Evolutionary conservation across 495 filamentous ascomycete genomes (phyloP).

Genomic region (Cercophora sp.): DNA sequence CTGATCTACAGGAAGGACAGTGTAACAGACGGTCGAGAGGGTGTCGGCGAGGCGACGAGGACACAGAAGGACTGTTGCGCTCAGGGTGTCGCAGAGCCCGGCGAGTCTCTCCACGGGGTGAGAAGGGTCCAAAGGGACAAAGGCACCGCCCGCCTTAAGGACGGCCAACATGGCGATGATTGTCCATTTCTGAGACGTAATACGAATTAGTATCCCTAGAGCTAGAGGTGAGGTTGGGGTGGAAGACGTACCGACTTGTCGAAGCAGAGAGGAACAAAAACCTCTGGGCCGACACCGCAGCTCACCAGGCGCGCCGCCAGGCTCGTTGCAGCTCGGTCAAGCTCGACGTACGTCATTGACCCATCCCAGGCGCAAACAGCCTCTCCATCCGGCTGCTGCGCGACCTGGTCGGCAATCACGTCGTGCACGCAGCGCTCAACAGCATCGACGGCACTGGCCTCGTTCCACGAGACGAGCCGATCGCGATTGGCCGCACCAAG

Average conservation of each 20-base stretch:
- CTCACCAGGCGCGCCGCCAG: constrained; percentile 42
- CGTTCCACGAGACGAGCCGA: constrained; percentile 20
- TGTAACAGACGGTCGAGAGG: constrained; percentile 2
- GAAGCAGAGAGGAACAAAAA: constrained; percentile 52
- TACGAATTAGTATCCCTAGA: too few species aligned
- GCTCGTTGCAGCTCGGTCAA: constrained; percentile 41
- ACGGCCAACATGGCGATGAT: constrained; percentile 54
- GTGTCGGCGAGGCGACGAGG: constrained; percentile 13
- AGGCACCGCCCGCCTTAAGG: constrained; percentile 54
- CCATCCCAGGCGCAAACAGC: constrained; percentile 50
- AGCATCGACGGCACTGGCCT: not conserved
- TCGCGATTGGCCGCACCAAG: constrained; percentile 18
- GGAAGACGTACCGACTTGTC: constrained; percentile 53
- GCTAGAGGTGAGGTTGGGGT: too few species aligned
- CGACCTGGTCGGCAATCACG: constrained; percentile 19
- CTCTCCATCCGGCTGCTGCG: constrained; percentile 13
- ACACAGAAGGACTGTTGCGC: constrained; percentile 35
- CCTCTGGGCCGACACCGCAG: constrained; percentile 48
- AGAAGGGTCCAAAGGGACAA: constrained; percentile 53
- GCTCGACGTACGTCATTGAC: constrained; percentile 46
- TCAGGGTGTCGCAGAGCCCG: constrained; percentile 37
- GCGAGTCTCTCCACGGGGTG: constrained; percentile 49
- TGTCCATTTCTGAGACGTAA: constrained; percentile 34
- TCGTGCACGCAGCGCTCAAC: constrained; percentile 27
- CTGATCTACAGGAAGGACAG: constrained; percentile 14